Base-by-base conservation (phyloP, 306 rosid species). In the Begonia masoniana region DNA sequence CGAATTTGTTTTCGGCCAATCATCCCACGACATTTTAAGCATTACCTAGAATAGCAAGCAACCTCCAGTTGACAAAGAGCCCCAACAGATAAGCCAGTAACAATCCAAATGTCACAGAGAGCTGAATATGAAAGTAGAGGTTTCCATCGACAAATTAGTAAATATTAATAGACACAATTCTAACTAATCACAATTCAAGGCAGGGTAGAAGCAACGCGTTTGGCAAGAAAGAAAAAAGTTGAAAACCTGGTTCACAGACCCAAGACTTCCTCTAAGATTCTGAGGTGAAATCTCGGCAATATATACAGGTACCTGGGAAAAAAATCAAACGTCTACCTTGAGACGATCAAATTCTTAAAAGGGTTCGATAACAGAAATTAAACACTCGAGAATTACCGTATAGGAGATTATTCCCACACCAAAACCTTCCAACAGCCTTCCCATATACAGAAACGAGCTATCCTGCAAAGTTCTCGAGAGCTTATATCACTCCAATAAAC, bases 321-420 rank as follows among this genome's bases (percentile, higher is more conserved):
- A 59, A 53, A 58, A 53, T 49, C 19, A 13, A 56, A 39, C n/a
- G 47, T 48, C 56, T 36, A 46, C 17, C 68, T 42, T 31, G 5
- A 31, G 39, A 31, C 9, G 39, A 6, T 31, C 39, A 12, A 56
- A 54, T 45, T 14, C 41, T 12, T 41, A 9, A 13, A 41, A 41
- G 6, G 50, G 50, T 50, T 6, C 55, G n/a, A 64, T 12, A 11
- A 11, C 12, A 57, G 42, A 51, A 12, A 45, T 7, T 14, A 54
- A 35, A 13, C 55, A 43, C 46, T 13, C 42, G 31, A 51, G 65
- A 15, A 51, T 68, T 71, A 86, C 96, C 96, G 83, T 85, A 55
- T 86, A 86, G 50, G 96, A 86, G 62, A 86, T 80, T 15, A 86
- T 86, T 61, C 96, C 96, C 42, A 86, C 96, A 41, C 96, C 96